phyloP scores from a whole-genome alignment of 495 filamentous ascomycete genomes.

The Annulohypoxylon bovei region DNA sequence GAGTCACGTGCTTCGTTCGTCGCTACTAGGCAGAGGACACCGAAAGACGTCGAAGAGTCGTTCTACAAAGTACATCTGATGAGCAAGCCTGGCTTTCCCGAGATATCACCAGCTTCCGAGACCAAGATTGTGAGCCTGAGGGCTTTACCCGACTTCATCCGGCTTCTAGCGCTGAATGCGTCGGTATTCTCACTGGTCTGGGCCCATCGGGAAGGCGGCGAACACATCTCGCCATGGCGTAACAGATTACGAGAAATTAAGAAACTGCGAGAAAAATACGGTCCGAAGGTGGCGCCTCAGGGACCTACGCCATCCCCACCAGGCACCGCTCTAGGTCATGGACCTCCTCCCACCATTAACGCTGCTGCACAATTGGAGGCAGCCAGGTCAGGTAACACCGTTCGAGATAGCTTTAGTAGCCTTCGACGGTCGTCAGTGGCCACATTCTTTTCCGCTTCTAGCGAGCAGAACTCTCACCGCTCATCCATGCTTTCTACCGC shows the following conservation, averaged over 20 bases:
- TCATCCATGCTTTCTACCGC: constrained; percentile 61
- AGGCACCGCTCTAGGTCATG: constrained; percentile 47
- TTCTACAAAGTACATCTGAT: constrained; percentile 89
- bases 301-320: constrained; percentile 51
- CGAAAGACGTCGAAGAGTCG: constrained; percentile 53
- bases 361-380: constrained; percentile 41
- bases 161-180: constrained; percentile 91
- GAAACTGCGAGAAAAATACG: constrained; percentile 74
- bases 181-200: constrained; percentile 93
- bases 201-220: constrained; percentile 78
- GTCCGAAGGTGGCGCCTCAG: constrained; percentile 48
- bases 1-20: constrained; percentile 74
- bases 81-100: constrained; percentile 83
- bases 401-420: constrained; percentile 62
- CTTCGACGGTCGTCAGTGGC: constrained; percentile 63
- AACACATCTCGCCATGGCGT: constrained; percentile 90
- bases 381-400: constrained; percentile 52
- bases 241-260: constrained; percentile 86
- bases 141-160: constrained; percentile 84
- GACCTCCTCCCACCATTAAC: constrained; percentile 2
- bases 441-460: constrained; percentile 61
- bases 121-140: constrained; percentile 85
- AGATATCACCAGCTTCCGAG: constrained; percentile 86
- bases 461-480: constrained; percentile 60
- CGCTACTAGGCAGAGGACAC: constrained; percentile 54